Conservation (phyloP, 176 grass and related monocot genomes). For the Ananas comosus region DNA sequence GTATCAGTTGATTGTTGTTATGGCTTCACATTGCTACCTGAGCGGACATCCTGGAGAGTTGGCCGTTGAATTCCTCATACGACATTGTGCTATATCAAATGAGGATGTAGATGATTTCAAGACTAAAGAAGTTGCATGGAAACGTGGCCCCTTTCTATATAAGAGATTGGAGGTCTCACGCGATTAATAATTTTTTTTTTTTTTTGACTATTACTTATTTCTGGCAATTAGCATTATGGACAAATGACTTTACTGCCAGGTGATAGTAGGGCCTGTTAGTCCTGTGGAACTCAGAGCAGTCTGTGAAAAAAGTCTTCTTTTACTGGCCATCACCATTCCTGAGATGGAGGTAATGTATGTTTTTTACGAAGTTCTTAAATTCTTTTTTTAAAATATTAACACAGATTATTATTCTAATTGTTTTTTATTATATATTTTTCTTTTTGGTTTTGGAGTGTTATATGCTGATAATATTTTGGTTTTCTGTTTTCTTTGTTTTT, state of each 20-base stretch:
- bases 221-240: slow-evolving; percentile 11
- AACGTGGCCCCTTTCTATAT: slow-evolving; percentile 71
- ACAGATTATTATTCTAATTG: background rate
- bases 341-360: slow-evolving; percentile 83
- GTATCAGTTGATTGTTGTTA: slow-evolving; percentile 90
- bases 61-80: slow-evolving; percentile 72
- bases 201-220: slow-evolving; percentile 3
- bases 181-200: slow-evolving; percentile 12
- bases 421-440: background rate
- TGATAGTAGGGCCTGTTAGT: slow-evolving; percentile 55
- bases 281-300: slow-evolving; percentile 74
- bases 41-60: slow-evolving; percentile 70
- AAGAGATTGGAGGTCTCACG: slow-evolving; percentile 65
- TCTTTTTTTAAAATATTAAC: background rate
- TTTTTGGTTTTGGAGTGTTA: no score
- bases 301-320: slow-evolving; percentile 94
- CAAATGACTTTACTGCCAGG: slow-evolving; percentile 28
- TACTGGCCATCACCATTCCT: slow-evolving; percentile 93
- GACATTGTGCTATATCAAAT: slow-evolving; percentile 72
- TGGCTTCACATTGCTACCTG: slow-evolving; percentile 97
- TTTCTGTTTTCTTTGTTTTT: slow-evolving; percentile 14
- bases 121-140: slow-evolving; percentile 31
- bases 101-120: slow-evolving; percentile 49
- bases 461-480: no score
- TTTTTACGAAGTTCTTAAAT: no score